phyloP scores from a whole-genome alignment of 2,329 filamentous ascomycete genomes.

The Aspergillus pseudoterreus region DNA sequence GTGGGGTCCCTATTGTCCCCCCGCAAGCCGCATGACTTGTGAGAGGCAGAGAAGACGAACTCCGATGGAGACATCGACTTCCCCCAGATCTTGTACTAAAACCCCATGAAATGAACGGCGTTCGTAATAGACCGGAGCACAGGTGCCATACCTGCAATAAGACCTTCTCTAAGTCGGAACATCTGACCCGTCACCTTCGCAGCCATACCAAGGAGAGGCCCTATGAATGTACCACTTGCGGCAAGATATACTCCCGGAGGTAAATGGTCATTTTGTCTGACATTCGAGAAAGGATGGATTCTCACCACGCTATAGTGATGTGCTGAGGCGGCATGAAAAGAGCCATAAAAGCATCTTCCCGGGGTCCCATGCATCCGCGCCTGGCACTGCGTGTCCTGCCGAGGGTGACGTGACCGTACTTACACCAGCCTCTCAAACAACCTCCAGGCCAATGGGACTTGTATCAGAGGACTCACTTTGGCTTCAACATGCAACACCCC shows the following conservation, averaged over 20 bases:
- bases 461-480: background rate
- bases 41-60: background rate
- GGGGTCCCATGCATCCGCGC: background rate
- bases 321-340: constrained; percentile 12
- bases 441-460: background rate
- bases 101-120: background rate
- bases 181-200: constrained; percentile 63
- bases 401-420: background rate
- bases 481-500: background rate
- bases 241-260: constrained; percentile 18
- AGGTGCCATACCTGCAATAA: constrained; percentile 8
- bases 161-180: constrained; percentile 18
- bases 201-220: constrained; percentile 93
- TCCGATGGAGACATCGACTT: background rate
- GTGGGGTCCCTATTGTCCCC: background rate
- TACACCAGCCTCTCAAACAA: background rate
- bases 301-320: constrained; percentile 7
- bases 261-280: background rate
- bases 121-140: background rate
- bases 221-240: constrained; percentile 36
- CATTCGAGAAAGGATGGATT: background rate
- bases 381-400: background rate
- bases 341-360: constrained; percentile 6
- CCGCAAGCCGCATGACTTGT: no score
- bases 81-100: background rate